Evolutionary conservation across 495 filamentous ascomycete genomes (phyloP), one percentile per base, ranked within the genome.

Genomic region (Cercophora scortea): DNA sequence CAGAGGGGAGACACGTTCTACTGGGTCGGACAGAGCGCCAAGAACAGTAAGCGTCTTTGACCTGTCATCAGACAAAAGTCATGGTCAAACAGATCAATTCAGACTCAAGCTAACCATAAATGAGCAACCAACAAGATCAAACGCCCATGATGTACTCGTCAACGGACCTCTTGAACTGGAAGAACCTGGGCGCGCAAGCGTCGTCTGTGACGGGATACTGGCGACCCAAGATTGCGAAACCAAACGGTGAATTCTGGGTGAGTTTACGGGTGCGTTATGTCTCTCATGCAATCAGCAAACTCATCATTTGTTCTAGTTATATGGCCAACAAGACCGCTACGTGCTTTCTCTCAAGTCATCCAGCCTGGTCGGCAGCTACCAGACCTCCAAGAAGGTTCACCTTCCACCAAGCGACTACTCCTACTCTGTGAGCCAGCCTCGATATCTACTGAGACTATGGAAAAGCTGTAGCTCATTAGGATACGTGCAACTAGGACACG

Each of bases 181-280:
- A 68, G 46, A 64, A 64, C 46, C 56, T 68, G n/a, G 69, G 69
- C 11, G 41, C 56, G 42, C 66, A 68, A 45, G 61, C 59, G 3
- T 58, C 56, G 13, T 58, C 62, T 11, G 57, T 72, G 0, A 45
- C 59, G 13, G 58, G 63, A 2, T 62, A 71, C 54, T 74, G 73
- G 73, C 56, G 73, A 45, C 73, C 71, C 0, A 76, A 76, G 47
- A 58, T 71, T 49, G 73, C 71, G 11, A 72, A 70, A 54, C 71
- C 73, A 32, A 73, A 76, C 49, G 68, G 68, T 9, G 59, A 61
- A 3, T 76, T 67, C 42, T 74, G 71, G 71, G 63, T 76, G 12
- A 18, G 41, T 15, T 42, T 8, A 42, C 15, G 13, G 17, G 1
- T 42, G n/a, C 25, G 25, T 25, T 5, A 2, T n/a, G n/a, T 25